A percentile compares a stretch with the other conserved stretches of the same genome.
phyloP scores from a whole-genome alignment of 306 rosid species.

The Cicer cuneatum region DNA sequence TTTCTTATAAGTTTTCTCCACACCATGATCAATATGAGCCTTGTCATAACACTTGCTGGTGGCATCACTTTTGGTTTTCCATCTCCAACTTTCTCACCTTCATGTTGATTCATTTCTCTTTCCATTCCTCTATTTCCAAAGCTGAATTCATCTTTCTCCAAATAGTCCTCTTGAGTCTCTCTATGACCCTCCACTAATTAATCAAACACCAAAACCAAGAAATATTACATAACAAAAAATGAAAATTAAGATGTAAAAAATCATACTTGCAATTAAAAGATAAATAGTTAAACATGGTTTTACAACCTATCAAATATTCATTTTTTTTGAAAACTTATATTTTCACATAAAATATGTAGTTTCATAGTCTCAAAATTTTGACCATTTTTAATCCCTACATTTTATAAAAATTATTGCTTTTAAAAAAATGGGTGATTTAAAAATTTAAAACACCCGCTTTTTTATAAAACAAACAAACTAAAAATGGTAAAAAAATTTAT shows the following conservation, averaged over 20 bases:
- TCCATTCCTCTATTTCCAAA: constrained; percentile 76
- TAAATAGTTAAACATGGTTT: too few relatives aligned
- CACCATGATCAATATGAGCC: constrained; percentile 93
- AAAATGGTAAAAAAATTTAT: too few relatives aligned
- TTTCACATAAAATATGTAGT: too few relatives aligned
- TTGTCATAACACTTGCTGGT: constrained; percentile 91
- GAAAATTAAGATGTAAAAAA: not conserved
- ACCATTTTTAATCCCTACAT: too few relatives aligned
- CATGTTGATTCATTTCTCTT: constrained; percentile 57
- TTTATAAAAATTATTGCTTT: too few relatives aligned
- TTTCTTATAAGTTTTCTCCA: constrained; percentile 92
- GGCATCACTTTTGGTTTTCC: constrained; percentile 75
- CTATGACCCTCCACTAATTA: constrained; percentile 66
- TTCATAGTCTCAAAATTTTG: too few relatives aligned
- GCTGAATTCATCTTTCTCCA: constrained; percentile 78
- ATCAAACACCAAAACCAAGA: constrained; percentile 22
- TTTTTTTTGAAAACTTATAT: too few relatives aligned
- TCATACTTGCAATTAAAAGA: not conserved
- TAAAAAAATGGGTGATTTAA: too few relatives aligned
- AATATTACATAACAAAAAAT: not conserved
- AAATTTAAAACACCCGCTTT: too few relatives aligned
- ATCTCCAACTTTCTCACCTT: constrained; percentile 61
- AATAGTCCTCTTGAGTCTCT: constrained; percentile 71
- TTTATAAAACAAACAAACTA: too few relatives aligned
- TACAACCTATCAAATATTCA: too few relatives aligned